Evolutionary conservation across 2,329 filamentous ascomycete species (phyloP).

Genomic region (Hortaea sp.): DNA sequence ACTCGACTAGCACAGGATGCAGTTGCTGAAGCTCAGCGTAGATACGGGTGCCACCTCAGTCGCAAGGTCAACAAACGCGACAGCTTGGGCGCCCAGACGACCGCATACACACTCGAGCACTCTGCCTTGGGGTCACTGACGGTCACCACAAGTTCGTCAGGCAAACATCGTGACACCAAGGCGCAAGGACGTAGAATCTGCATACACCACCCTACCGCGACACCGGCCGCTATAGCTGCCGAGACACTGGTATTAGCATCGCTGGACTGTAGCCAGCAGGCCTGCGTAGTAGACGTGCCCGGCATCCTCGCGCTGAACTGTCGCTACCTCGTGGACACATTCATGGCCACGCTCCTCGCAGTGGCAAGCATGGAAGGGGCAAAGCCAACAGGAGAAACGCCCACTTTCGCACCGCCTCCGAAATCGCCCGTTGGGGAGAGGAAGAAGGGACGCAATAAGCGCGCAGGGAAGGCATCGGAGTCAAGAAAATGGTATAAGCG

Average conservation of each 20-base stretch:
- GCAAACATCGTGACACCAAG: neutral
- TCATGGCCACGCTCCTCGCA: constrained; percentile 32
- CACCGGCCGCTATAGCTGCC: constrained; percentile 29
- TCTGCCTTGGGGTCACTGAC: constrained; percentile 34
- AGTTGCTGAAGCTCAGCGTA: constrained; percentile 53
- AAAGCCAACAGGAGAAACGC: constrained; percentile 15
- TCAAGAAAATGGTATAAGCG: constrained; percentile 14
- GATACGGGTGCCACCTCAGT: constrained; percentile 61
- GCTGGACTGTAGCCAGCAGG: constrained; percentile 33
- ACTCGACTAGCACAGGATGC: constrained; percentile 50
- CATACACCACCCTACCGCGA: constrained; percentile 30
- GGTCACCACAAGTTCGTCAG: constrained; percentile 31
- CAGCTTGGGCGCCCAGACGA: constrained; percentile 17
- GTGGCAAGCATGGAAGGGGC: constrained; percentile 36
- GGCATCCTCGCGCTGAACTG: constrained; percentile 34
- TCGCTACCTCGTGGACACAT: constrained; percentile 37
- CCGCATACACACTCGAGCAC: constrained; percentile 36
- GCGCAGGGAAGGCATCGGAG: constrained; percentile 3
- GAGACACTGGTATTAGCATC: constrained; percentile 32
- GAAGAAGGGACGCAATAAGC: constrained; percentile 4
- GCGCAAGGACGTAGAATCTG: constrained; percentile 17
- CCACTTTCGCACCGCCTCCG: constrained; percentile 25
- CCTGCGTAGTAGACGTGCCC: constrained; percentile 35
- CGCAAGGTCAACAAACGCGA: constrained; percentile 39
- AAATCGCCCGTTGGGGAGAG: constrained; percentile 7